These are phyloP conservation scores for Acer yangbiense DNA, from an alignment of 345 rosid genomes.

Conservation along the genomic window DNA sequence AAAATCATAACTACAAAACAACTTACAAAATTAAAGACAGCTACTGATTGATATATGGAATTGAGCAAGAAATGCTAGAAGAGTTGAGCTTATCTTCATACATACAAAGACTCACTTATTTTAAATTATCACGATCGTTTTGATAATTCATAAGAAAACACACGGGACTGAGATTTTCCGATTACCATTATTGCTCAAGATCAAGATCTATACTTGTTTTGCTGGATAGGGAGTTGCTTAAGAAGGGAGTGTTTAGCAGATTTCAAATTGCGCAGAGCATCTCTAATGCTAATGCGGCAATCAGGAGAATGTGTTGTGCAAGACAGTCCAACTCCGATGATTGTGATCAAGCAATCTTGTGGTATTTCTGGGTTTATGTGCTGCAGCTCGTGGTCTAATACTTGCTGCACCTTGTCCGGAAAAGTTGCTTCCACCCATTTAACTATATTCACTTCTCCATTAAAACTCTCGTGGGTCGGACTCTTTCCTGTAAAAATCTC, in stretches of 20 bases:
- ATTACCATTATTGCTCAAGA: neutral
- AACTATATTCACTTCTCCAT: constrained; percentile 34
- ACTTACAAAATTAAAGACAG: neutral
- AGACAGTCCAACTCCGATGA: constrained; percentile 44
- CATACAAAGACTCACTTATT: neutral
- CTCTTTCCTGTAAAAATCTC: constrained; percentile 46
- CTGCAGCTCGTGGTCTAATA: constrained; percentile 41
- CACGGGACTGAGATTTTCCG: neutral
- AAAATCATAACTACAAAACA: neutral
- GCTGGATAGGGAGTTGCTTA: neutral
- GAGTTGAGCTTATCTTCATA: neutral
- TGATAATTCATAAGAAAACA: neutral
- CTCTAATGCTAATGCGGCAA: constrained; percentile 40
- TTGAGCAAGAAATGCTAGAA: neutral
- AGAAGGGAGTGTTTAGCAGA: constrained; percentile 15
- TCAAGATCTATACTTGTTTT: neutral
- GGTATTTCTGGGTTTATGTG: neutral
- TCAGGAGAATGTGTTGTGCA: constrained; percentile 39
- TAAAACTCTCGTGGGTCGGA: constrained; percentile 43
- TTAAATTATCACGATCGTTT: neutral
- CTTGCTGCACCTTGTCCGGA: constrained; percentile 18
- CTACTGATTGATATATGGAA: neutral
- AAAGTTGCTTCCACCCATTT: constrained; percentile 40
- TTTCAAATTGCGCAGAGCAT: constrained; percentile 39
- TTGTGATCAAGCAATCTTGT: constrained; percentile 30